phyloP scores from a whole-genome alignment of 2,329 filamentous ascomycete genomes.

The Paracoccidioides lutzii region DNA sequence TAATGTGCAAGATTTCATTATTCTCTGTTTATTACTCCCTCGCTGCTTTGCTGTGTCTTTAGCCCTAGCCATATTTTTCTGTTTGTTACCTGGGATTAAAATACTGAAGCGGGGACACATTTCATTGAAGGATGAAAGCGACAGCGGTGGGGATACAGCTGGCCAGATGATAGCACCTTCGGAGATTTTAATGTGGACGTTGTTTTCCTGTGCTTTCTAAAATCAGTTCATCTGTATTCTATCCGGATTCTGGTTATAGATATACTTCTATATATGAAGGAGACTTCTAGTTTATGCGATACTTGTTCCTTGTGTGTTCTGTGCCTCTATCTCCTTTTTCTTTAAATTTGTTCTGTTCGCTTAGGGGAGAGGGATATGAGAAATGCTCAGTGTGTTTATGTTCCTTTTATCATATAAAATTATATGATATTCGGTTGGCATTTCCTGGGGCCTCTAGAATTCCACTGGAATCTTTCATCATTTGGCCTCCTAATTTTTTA shows the following conservation, averaged over 20 bases:
- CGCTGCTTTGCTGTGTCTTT: not conserved
- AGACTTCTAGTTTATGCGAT: not conserved
- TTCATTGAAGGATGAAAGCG: not conserved
- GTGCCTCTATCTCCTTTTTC: not conserved
- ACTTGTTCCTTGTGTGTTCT: not conserved
- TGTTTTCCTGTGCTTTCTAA: not conserved
- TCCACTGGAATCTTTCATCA: no score
- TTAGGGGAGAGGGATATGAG: not conserved
- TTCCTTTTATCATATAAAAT: no score
- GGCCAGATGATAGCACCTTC: not conserved
- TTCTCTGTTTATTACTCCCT: no score
- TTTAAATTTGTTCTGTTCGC: not conserved
- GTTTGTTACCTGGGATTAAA: no score
- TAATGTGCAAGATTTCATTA: no score
- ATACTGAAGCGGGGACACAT: no score
- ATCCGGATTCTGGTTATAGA: not conserved
- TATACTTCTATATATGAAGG: no score
- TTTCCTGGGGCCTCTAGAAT: no score
- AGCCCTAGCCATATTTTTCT: no score
- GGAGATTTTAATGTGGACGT: not conserved
- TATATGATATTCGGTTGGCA: no score
- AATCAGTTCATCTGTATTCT: not conserved
- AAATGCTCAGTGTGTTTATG: no score
- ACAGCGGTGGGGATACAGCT: not conserved
- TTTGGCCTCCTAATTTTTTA: no score